Evolutionary conservation across 768 basidiomycete genomes (phyloP).

Genomic region (Pisolithus tinctorius): DNA sequence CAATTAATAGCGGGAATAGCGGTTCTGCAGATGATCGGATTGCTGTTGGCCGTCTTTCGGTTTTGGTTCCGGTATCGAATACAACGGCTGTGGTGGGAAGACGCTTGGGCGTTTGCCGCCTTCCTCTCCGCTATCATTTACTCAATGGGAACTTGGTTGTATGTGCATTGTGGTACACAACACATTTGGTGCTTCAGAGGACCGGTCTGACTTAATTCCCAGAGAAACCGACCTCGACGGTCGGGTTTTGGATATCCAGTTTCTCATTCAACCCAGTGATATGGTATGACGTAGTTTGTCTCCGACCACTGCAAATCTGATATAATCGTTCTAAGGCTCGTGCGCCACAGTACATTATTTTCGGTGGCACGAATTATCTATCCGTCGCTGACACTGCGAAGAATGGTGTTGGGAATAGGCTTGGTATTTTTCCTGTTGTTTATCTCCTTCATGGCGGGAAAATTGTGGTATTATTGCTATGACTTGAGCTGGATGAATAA

Average conservation of each 20-base stretch:
- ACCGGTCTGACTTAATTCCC: too few relatives aligned
- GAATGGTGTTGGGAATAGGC: constrained; percentile 7
- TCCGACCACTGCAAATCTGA: neutral
- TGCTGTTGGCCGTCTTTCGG: constrained; percentile 13
- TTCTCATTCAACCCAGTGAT: constrained; percentile 3
- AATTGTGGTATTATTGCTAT: constrained; percentile 9
- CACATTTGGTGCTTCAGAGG: neutral
- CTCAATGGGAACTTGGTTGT: constrained; percentile 9
- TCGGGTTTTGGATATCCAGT: constrained; percentile 10
- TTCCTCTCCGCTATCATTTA: constrained; percentile 9
- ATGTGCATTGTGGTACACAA: constrained; percentile 4
- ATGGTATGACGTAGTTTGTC: constrained; percentile 9
- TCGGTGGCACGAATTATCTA: constrained; percentile 17
- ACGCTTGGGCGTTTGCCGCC: constrained; percentile 9
- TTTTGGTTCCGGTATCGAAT: constrained; percentile 12
- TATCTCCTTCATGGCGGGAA: constrained; percentile 1
- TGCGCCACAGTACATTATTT: constrained; percentile 16
- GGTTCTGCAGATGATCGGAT: constrained; percentile 7
- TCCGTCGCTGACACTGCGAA: constrained; percentile 5
- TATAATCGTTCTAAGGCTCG: constrained; percentile 8
- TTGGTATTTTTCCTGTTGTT: constrained; percentile 8
- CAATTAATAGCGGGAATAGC: constrained; percentile 1
- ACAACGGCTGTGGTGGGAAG: constrained; percentile 10
- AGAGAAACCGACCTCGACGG: neutral
- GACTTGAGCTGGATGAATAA: constrained; percentile 7